Conservation (phyloP, 352 stramenopile species). For the Globisporangium paroecandrum region DNA sequence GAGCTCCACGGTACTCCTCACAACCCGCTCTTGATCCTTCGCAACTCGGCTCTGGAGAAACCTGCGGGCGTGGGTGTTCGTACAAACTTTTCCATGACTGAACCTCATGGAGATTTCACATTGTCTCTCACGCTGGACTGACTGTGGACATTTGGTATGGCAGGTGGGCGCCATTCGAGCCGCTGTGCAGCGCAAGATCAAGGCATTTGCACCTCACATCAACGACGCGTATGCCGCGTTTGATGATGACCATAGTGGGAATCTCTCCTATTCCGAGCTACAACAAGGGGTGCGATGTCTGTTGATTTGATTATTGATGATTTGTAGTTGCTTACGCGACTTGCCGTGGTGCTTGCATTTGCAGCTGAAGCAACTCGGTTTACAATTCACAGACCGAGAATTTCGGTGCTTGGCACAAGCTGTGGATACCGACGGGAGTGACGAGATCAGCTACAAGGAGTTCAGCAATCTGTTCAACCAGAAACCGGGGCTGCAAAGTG, state of each 20-base stretch:
- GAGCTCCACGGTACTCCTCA: conserved; percentile 7
- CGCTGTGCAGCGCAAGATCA: conserved; percentile 38
- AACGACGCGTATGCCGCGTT: conserved; percentile 56
- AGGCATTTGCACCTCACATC: conserved; percentile 32
- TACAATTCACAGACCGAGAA: conserved; percentile 49
- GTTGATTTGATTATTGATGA: background rate
- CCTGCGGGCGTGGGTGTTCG: conserved; percentile 4
- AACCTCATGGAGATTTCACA: background rate
- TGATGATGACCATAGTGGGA: conserved; percentile 50
- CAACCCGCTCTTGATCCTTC: conserved; percentile 41
- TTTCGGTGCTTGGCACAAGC: conserved; percentile 37
- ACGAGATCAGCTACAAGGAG: conserved; percentile 60
- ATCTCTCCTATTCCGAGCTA: conserved; percentile 49
- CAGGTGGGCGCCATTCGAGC: conserved; percentile 36
- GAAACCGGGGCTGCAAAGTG: background rate
- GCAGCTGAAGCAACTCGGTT: conserved; percentile 43
- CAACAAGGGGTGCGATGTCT: conserved; percentile 32
- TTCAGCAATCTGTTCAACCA: conserved; percentile 41
- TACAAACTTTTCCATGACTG: background rate
- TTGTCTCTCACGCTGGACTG: background rate
- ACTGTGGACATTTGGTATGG: background rate
- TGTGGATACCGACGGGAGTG: conserved; percentile 42
- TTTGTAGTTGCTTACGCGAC: background rate
- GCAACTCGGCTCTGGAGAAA: conserved; percentile 20
- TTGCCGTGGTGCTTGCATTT: background rate